phyloP scores from a whole-genome alignment of 2,329 filamentous ascomycete genomes.

The Pestalotiopsis sp. region DNA sequence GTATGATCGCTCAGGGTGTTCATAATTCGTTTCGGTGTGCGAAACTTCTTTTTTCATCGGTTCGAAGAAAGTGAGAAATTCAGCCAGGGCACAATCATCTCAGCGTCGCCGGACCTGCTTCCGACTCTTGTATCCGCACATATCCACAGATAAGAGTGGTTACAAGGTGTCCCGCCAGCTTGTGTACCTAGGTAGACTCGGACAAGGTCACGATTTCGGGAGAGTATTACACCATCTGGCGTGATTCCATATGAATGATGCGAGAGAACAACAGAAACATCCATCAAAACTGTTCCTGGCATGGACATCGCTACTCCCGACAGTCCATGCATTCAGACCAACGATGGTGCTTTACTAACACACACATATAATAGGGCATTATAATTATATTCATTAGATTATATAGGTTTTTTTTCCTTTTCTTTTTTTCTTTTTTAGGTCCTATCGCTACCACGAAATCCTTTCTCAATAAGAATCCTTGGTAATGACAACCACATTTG shows the following conservation, averaged over 20 bases:
- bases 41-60: neutral
- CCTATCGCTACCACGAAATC: neutral
- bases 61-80: too few relatives aligned
- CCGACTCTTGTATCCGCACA: neutral
- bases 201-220: neutral
- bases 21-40: neutral
- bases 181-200: neutral
- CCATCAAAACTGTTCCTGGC: too few relatives aligned
- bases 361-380: too few relatives aligned
- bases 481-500: neutral
- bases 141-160: neutral
- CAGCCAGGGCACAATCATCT: neutral
- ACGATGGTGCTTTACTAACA: too few relatives aligned
- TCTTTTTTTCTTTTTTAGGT: too few relatives aligned
- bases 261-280: too few relatives aligned
- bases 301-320: too few relatives aligned
- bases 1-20: neutral
- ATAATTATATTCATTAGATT: too few relatives aligned
- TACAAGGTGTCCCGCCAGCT: neutral
- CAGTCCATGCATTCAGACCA: too few relatives aligned
- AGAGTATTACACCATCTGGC: neutral
- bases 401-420: too few relatives aligned
- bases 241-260: neutral
- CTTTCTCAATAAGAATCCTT: neutral
- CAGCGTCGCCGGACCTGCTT: neutral